Evolutionary conservation across 2,329 filamentous ascomycete species (phyloP).

Genomic region (Diplodia mutila): DNA sequence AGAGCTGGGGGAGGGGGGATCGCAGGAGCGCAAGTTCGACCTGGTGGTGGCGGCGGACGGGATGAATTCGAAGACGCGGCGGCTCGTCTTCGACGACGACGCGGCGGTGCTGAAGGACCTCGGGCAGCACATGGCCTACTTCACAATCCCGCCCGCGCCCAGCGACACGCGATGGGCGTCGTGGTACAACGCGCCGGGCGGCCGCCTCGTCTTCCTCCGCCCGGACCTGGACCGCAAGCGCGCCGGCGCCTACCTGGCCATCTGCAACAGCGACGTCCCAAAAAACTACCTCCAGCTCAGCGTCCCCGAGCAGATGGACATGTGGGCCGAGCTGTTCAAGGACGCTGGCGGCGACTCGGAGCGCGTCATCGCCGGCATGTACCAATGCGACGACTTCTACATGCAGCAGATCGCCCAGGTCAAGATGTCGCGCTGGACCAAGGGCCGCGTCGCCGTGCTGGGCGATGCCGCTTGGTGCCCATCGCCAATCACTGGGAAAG

Average conservation of each 20-base stretch:
- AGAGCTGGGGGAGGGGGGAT: not conserved
- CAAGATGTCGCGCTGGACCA: conserved; percentile 41
- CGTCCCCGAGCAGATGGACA: conserved; percentile 30
- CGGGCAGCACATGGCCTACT: conserved; percentile 38
- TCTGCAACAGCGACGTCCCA: conserved; percentile 31
- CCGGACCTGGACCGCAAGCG: conserved; percentile 32
- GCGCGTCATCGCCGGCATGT: conserved; percentile 46
- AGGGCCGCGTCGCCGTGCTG: conserved; percentile 41
- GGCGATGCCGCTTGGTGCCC: conserved; percentile 48
- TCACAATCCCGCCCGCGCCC: conserved; percentile 35
- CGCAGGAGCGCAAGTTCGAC: conserved; percentile 31
- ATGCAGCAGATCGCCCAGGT: conserved; percentile 48
- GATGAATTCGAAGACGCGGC: conserved; percentile 36
- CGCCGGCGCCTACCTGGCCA: conserved; percentile 34
- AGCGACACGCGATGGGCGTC: conserved; percentile 33
- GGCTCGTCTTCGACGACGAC: conserved; percentile 33
- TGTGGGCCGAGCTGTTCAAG: conserved; percentile 36
- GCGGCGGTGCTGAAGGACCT: conserved; percentile 32
- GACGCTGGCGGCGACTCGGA: conserved; percentile 46
- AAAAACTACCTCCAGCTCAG: conserved; percentile 32
- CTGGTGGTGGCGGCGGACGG: conserved; percentile 40
- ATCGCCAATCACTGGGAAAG: conserved; percentile 38
- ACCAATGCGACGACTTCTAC: conserved; percentile 49
- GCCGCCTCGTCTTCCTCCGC: conserved; percentile 33
- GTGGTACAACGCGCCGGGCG: conserved; percentile 35